These are phyloP conservation scores for Aspergillus brasiliensis DNA, from an alignment of 2,329 filamentous ascomycete genomes.

Conservation along the genomic window DNA sequence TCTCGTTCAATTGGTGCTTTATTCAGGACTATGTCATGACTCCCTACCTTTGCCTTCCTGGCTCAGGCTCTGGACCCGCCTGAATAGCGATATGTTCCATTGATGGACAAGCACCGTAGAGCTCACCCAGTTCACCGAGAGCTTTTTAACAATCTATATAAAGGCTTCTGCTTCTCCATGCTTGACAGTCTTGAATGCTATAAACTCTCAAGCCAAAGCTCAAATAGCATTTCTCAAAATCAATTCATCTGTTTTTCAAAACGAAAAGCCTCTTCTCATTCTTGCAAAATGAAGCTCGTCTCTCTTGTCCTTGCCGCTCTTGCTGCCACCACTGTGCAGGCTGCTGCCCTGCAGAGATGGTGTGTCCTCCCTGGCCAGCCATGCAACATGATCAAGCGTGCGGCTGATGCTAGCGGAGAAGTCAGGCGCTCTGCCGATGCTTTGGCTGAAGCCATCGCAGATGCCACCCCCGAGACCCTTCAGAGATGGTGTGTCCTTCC, in stretches of 20 bases:
- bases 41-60: not conserved
- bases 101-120: not conserved
- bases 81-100: not conserved
- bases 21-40: not conserved
- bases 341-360: slow-evolving; percentile 33
- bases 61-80: not conserved
- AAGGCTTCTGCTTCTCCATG: not conserved
- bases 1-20: not conserved
- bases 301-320: slow-evolving; percentile 46
- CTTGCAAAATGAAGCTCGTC: slow-evolving; percentile 52
- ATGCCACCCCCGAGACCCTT: slow-evolving; percentile 26
- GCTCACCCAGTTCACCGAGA: not conserved
- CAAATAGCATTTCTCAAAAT: slow-evolving; percentile 19
- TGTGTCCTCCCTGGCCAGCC: slow-evolving; percentile 33
- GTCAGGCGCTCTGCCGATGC: slow-evolving; percentile 37
- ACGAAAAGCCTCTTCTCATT: slow-evolving; percentile 3
- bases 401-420: slow-evolving; percentile 27
- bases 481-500: slow-evolving; percentile 37
- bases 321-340: slow-evolving; percentile 40
- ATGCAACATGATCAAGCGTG: slow-evolving; percentile 32
- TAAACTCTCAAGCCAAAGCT: slow-evolving; percentile 1
- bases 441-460: slow-evolving; percentile 33
- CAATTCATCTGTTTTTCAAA: slow-evolving; percentile 9
- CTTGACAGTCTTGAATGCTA: too few species aligned
- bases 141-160: not conserved